These are phyloP conservation scores for Asparagopsis taxiformis DNA, from an alignment of 31 red algal genomes.

Conservation along the genomic window DNA sequence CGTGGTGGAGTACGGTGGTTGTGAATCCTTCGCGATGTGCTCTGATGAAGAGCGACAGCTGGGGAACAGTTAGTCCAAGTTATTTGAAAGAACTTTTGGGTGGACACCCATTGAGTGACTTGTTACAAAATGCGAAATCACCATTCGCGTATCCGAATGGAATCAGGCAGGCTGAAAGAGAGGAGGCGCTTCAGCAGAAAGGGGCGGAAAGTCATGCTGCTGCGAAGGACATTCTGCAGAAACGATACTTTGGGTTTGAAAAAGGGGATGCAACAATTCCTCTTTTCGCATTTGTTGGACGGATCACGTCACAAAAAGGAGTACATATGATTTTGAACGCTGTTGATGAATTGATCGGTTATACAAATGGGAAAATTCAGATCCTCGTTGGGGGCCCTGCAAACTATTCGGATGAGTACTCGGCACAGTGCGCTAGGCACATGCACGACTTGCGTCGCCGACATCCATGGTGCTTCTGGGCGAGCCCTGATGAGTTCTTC, in stretches of 20 bases:
- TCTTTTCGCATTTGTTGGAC: constrained; percentile 97
- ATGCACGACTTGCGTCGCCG: constrained; percentile 83
- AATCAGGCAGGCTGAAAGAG: constrained; percentile 86
- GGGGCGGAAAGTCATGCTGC: constrained; percentile 77
- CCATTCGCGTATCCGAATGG: constrained; percentile 99
- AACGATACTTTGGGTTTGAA: constrained; percentile 91
- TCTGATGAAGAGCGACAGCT: constrained; percentile 84
- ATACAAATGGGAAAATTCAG: constrained; percentile 87
- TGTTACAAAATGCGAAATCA: constrained; percentile 76
- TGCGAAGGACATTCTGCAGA: constrained; percentile 92
- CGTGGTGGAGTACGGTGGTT: constrained; percentile 83
- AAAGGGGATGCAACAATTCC: constrained; percentile 88
- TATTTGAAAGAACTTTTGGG: constrained; percentile 89
- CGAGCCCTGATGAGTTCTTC: constrained; percentile 95
- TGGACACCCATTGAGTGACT: constrained; percentile 79
- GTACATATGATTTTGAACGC: constrained; percentile 98
- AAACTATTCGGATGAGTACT: constrained; percentile 90
- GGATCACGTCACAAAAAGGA: constrained; percentile 98
- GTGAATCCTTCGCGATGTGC: constrained; percentile 97
- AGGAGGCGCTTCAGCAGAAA: constrained; percentile 67
- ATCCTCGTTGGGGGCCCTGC: constrained; percentile 98
- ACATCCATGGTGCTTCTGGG: constrained; percentile 93
- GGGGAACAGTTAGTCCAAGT: constrained; percentile 95
- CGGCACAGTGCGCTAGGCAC: constrained; percentile 90
- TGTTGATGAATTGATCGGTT: constrained; percentile 86